A percentile compares a stretch with the other conserved stretches of the same genome.
These are phyloP conservation scores for Fusarium armeniacum DNA, from an alignment of 2,329 filamentous ascomycete genomes.

Conservation along the genomic window DNA sequence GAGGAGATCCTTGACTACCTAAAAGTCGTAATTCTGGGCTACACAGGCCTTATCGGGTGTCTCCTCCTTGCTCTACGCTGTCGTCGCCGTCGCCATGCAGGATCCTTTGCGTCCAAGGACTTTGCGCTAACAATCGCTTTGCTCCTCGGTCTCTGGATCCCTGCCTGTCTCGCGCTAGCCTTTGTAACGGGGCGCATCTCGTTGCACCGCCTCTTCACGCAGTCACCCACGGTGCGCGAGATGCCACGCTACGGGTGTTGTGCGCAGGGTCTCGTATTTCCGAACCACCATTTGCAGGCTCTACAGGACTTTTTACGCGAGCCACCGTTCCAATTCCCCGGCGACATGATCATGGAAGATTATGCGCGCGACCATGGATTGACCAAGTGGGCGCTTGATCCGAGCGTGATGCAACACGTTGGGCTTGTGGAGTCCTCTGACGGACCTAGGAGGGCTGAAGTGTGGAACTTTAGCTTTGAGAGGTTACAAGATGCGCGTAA, in stretches of 20 bases:
- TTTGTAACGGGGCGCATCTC: slow-evolving; percentile 52
- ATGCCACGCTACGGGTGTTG: slow-evolving; percentile 59
- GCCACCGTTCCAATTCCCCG: slow-evolving; percentile 54
- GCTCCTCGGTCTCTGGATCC: slow-evolving; percentile 51
- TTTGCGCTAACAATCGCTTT: slow-evolving; percentile 49
- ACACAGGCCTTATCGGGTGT: slow-evolving; percentile 41
- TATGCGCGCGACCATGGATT: slow-evolving; percentile 51
- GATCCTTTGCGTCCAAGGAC: slow-evolving; percentile 28
- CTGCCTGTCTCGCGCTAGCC: slow-evolving; percentile 51
- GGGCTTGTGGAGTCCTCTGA: slow-evolving; percentile 53
- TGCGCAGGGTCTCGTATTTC: slow-evolving; percentile 56
- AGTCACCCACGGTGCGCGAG: slow-evolving; percentile 49
- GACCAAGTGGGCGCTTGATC: slow-evolving; percentile 56
- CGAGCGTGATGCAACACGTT: slow-evolving; percentile 57
- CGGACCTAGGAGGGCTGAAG: slow-evolving; percentile 48
- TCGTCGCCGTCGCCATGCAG: slow-evolving; percentile 24
- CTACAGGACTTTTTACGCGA: slow-evolving; percentile 49
- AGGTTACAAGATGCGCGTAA: slow-evolving; percentile 10
- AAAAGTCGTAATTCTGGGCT: slow-evolving; percentile 47
- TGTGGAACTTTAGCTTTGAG: slow-evolving; percentile 58
- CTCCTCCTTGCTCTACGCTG: slow-evolving; percentile 26
- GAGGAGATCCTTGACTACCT: slow-evolving; percentile 54
- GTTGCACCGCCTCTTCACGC: slow-evolving; percentile 46
- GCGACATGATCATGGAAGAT: slow-evolving; percentile 56
- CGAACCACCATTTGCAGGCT: slow-evolving; percentile 49